These are phyloP conservation scores for Nothopassalora personata DNA, from an alignment of 2,329 filamentous ascomycete species.

Conservation along the genomic window DNA sequence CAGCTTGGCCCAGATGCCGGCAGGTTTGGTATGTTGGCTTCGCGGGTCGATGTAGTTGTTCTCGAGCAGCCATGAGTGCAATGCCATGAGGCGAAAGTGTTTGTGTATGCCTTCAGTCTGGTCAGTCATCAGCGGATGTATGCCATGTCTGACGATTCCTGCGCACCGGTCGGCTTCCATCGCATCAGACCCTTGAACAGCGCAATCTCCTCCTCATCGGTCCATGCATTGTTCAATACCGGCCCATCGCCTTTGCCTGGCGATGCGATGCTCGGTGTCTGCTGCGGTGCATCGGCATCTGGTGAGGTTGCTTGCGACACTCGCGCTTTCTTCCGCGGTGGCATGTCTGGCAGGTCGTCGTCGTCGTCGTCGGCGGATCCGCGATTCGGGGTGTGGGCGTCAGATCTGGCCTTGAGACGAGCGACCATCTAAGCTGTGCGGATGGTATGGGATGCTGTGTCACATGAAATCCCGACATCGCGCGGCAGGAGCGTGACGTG, in stretches of 20 bases:
- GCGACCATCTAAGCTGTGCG: neutral
- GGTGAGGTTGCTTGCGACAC: slow-evolving; percentile 48
- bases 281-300: slow-evolving; percentile 46
- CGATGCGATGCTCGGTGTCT: slow-evolving; percentile 30
- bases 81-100: slow-evolving; percentile 85
- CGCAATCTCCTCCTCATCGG: slow-evolving; percentile 88
- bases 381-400: neutral
- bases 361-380: too few relatives aligned
- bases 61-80: slow-evolving; percentile 40
- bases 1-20: slow-evolving; percentile 88
- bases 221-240: slow-evolving; percentile 71
- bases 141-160: neutral
- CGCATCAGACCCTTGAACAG: slow-evolving; percentile 88
- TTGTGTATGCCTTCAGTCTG: slow-evolving; percentile 70
- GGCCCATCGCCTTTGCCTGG: slow-evolving; percentile 43
- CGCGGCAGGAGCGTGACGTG: neutral
- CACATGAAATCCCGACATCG: neutral
- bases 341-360: slow-evolving; percentile 46
- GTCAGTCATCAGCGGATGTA: slow-evolving; percentile 6
- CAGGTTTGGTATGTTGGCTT: slow-evolving; percentile 69
- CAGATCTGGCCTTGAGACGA: neutral
- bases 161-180: slow-evolving; percentile 87
- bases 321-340: slow-evolving; percentile 64
- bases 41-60: slow-evolving; percentile 33
- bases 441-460: neutral